A percentile compares a stretch with the other conserved stretches of the same genome.
Evolutionary conservation across 192 early-diverging fungal genomes (phyloP).

Genomic region (Chytriomyces confervae): DNA sequence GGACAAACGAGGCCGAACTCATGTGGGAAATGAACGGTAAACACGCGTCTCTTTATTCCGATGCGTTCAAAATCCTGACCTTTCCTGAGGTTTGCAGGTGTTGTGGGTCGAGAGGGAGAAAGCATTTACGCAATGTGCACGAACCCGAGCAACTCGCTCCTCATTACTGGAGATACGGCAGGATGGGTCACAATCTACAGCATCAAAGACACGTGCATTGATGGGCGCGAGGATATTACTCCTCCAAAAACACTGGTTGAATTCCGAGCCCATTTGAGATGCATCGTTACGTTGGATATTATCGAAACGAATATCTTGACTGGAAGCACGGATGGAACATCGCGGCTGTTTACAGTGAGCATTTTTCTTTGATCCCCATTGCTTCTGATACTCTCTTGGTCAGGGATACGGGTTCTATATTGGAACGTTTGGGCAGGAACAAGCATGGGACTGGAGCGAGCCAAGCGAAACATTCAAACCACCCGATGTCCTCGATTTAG

Average conservation of each 20-base stretch:
- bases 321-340: constrained; percentile 52
- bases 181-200: constrained; percentile 48
- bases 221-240: constrained; percentile 17
- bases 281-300: constrained; percentile 44
- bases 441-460: constrained; percentile 51
- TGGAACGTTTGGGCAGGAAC: constrained; percentile 60
- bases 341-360: constrained; percentile 56
- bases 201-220: constrained; percentile 46
- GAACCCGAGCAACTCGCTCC: constrained; percentile 41
- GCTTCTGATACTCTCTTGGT: too few relatives aligned
- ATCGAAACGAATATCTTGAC: constrained; percentile 43
- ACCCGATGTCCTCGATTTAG: constrained; percentile 36
- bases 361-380: too few relatives aligned
- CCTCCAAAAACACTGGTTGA: constrained; percentile 20
- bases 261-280: constrained; percentile 51
- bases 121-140: constrained; percentile 44
- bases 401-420: constrained; percentile 53
- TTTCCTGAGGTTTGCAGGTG: not conserved
- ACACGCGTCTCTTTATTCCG: not conserved
- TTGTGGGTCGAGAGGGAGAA: constrained; percentile 29
- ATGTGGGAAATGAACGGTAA: constrained; percentile 39
- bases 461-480: constrained; percentile 39
- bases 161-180: constrained; percentile 48
- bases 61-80: not conserved
- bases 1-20: constrained; percentile 41